Percentiles rank a stretch among this genome's conserved stretches.
These are phyloP conservation scores for Suillus alpinus DNA, from an alignment of 768 basidiomycete species.

Conservation along the genomic window DNA sequence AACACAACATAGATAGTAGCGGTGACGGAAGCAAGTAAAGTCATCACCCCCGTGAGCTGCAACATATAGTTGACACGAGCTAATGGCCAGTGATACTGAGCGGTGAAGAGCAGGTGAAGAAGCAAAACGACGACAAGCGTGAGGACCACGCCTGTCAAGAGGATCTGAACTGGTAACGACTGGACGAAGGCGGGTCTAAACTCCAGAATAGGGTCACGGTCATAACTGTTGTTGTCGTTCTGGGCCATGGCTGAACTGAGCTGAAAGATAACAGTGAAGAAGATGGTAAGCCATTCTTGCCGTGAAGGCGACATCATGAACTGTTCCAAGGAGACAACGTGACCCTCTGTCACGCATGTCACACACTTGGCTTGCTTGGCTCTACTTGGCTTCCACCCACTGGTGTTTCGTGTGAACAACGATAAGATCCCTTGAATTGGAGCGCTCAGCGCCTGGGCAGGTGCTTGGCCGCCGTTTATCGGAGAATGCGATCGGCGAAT, in stretches of 20 bases:
- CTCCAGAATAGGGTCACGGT: constrained; percentile 68
- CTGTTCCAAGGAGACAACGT: background rate
- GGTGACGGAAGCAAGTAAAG: constrained; percentile 73
- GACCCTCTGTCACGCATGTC: background rate
- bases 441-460: background rate
- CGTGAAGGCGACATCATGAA: background rate
- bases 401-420: background rate
- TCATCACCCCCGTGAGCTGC: constrained; percentile 80
- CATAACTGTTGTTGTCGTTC: constrained; percentile 12
- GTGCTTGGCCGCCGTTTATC: background rate
- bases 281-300: background rate
- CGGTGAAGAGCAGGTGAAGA: constrained; percentile 91
- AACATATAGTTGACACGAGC: constrained; percentile 90
- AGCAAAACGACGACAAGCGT: constrained; percentile 84
- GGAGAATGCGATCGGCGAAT: background rate
- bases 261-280: constrained; percentile 8
- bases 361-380: constrained; percentile 1
- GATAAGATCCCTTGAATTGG: background rate
- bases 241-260: constrained; percentile 22
- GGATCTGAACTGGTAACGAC: constrained; percentile 88
- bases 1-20: constrained; percentile 80
- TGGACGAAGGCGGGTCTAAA: constrained; percentile 81
- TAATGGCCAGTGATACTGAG: constrained; percentile 93
- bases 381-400: background rate
- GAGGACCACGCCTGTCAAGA: constrained; percentile 80